Evolutionary conservation across 371 early-diverging fungal species (phyloP).

Genomic region (Mucor racemosus): DNA sequence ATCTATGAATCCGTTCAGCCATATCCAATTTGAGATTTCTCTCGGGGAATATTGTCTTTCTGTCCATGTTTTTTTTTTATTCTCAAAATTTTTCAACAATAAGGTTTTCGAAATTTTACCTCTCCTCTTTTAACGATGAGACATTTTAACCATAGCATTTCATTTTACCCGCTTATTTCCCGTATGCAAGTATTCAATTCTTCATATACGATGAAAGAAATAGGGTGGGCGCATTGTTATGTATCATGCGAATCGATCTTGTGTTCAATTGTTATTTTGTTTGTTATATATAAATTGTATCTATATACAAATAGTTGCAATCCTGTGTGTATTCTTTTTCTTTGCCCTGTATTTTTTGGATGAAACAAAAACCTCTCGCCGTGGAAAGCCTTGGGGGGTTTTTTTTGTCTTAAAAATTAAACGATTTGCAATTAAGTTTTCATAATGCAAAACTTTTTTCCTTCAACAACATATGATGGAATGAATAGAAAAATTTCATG

Average conservation of each 20-base stretch:
- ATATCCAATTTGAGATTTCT: background rate
- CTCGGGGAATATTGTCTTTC: background rate
- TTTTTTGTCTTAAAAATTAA: slow-evolving; percentile 5
- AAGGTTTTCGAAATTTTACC: background rate
- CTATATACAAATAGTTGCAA: background rate
- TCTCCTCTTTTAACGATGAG: slow-evolving; percentile 3
- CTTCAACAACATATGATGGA: background rate
- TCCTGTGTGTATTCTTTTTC: background rate
- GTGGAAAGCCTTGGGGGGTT: too few species aligned
- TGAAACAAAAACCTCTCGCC: slow-evolving; percentile 4
- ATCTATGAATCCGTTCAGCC: background rate
- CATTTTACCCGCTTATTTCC: slow-evolving; percentile 5
- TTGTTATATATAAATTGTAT: background rate
- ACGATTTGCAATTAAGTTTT: background rate
- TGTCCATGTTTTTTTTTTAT: background rate
- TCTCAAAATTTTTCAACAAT: background rate
- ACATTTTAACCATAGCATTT: background rate
- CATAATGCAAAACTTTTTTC: background rate
- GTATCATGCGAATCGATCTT: slow-evolving; percentile 23
- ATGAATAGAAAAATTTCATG: background rate
- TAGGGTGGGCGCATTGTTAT: slow-evolving; percentile 14
- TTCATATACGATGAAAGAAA: background rate
- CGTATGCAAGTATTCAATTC: background rate
- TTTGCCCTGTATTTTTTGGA: background rate
- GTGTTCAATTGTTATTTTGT: slow-evolving; percentile 16